phyloP scores from a whole-genome alignment of 2,329 filamentous ascomycete species.

The Dothidotthia symphoricarpi region DNA sequence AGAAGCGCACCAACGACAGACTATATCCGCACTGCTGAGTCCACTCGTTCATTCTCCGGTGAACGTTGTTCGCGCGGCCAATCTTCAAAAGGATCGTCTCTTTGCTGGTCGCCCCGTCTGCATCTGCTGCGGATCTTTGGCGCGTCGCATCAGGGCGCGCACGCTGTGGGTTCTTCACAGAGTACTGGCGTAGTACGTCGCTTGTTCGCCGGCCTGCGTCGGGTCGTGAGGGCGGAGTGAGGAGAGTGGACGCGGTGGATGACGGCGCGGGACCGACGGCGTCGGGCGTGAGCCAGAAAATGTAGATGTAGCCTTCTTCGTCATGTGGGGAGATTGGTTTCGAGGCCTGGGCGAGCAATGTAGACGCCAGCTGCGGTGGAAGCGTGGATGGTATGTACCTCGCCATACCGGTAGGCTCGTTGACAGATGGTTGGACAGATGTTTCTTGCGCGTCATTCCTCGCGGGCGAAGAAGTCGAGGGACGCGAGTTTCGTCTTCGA shows the following conservation, averaged over 20 bases:
- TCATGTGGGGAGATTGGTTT: constrained; percentile 72
- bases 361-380: constrained; percentile 65
- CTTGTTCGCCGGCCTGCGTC: constrained; percentile 31
- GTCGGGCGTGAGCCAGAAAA: constrained; percentile 87
- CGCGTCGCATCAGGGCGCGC: constrained; percentile 7
- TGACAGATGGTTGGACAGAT: constrained; percentile 19
- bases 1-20: constrained; percentile 83
- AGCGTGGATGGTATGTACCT: constrained; percentile 68
- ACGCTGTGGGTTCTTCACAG: constrained; percentile 18
- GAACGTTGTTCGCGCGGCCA: constrained; percentile 74
- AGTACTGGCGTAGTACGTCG: constrained; percentile 37
- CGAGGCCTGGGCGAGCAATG: constrained; percentile 71
- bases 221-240: constrained; percentile 53
- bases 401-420: constrained; percentile 51
- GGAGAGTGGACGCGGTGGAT: constrained; percentile 45
- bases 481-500: constrained; percentile 2
- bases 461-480: no score
- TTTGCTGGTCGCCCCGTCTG: constrained; percentile 7
- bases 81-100: constrained; percentile 68
- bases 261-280: constrained; percentile 56
- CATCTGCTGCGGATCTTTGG: constrained; percentile 18
- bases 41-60: constrained; percentile 90
- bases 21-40: constrained; percentile 87
- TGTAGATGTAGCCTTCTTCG: constrained; percentile 90
- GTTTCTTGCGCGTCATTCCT: constrained; percentile 7